phyloP scores from a whole-genome alignment of 2,329 filamentous ascomycete species.

The Microcera coccophila region DNA sequence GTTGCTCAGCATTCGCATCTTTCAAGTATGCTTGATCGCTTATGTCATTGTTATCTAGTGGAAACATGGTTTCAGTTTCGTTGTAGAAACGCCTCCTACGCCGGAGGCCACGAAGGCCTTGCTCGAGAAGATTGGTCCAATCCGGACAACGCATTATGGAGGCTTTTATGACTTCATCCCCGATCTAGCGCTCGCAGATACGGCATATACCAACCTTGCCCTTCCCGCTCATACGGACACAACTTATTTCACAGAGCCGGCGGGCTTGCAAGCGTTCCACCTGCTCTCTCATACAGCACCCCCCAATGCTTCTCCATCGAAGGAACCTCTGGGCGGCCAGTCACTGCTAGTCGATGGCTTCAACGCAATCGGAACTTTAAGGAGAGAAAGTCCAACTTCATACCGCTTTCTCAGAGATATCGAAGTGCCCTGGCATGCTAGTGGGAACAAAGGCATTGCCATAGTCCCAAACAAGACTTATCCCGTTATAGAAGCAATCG shows the following conservation, averaged over 20 bases:
- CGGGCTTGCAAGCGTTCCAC: slow-evolving; percentile 89
- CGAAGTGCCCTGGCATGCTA: slow-evolving; percentile 75
- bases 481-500: slow-evolving; percentile 66
- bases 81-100: slow-evolving; percentile 62
- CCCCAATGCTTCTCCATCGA: slow-evolving; percentile 29
- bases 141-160: slow-evolving; percentile 89
- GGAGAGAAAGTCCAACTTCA: slow-evolving; percentile 47
- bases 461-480: slow-evolving; percentile 68
- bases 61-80: slow-evolving; percentile 70
- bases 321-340: slow-evolving; percentile 58
- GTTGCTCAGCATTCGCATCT: slow-evolving; percentile 19
- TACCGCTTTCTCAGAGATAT: slow-evolving; percentile 56
- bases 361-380: slow-evolving; percentile 60
- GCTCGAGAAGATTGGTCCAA: slow-evolving; percentile 77
- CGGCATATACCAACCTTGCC: slow-evolving; percentile 82
- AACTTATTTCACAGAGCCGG: slow-evolving; percentile 91
- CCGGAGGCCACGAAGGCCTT: slow-evolving; percentile 71
- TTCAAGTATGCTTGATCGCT: not conserved
- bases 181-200: slow-evolving; percentile 82
- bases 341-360: slow-evolving; percentile 87
- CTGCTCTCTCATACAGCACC: slow-evolving; percentile 66
- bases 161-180: slow-evolving; percentile 77
- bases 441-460: slow-evolving; percentile 78
- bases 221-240: slow-evolving; percentile 88
- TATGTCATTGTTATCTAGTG: slow-evolving; percentile 43